A percentile compares a stretch with the other conserved stretches of the same genome.
These are phyloP conservation scores for Candida easanensis DNA, from an alignment of 805 yeast species.

Conservation along the genomic window DNA sequence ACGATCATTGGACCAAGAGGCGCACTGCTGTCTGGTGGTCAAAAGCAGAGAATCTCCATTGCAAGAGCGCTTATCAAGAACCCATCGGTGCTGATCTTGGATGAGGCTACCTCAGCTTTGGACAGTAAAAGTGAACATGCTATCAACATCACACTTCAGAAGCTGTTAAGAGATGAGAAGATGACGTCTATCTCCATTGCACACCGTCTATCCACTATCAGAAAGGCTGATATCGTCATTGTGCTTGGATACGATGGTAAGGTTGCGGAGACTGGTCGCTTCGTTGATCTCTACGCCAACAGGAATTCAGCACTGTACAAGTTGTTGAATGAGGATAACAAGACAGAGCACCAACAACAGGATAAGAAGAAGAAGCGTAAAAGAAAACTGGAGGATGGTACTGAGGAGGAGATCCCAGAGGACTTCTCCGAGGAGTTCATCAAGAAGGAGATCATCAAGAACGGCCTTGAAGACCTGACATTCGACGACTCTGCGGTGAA, in stretches of 20 bases:
- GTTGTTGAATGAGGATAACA: constrained; percentile 35
- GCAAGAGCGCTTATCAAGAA: constrained; percentile 78
- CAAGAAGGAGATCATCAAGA: constrained; percentile 23
- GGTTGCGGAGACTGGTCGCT: constrained; percentile 74
- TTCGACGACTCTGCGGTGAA: constrained; percentile 12
- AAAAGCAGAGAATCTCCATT: constrained; percentile 80
- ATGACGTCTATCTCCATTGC: constrained; percentile 88
- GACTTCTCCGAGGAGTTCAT: constrained; percentile 22
- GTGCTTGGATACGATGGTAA: constrained; percentile 80
- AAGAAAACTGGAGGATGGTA: constrained; percentile 7
- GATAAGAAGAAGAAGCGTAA: constrained; percentile 11
- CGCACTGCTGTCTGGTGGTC: constrained; percentile 83
- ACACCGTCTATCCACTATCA: constrained; percentile 87
- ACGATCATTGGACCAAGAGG: constrained; percentile 70
- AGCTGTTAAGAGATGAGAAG: constrained; percentile 54
- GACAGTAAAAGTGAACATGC: constrained; percentile 73
- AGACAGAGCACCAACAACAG: constrained; percentile 8
- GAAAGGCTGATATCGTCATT: constrained; percentile 78
- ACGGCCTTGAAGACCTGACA: constrained; percentile 20
- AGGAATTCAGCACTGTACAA: constrained; percentile 37
- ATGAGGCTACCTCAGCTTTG: constrained; percentile 88
- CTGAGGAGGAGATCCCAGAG: constrained; percentile 10
- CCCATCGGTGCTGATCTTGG: constrained; percentile 72
- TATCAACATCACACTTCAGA: constrained; percentile 74
- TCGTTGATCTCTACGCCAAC: constrained; percentile 52